A percentile compares a stretch with the other conserved stretches of the same genome.
phyloP scores from a whole-genome alignment of 1,284 basidiomycete genomes.

The Cryptococcus hybrid region DNA sequence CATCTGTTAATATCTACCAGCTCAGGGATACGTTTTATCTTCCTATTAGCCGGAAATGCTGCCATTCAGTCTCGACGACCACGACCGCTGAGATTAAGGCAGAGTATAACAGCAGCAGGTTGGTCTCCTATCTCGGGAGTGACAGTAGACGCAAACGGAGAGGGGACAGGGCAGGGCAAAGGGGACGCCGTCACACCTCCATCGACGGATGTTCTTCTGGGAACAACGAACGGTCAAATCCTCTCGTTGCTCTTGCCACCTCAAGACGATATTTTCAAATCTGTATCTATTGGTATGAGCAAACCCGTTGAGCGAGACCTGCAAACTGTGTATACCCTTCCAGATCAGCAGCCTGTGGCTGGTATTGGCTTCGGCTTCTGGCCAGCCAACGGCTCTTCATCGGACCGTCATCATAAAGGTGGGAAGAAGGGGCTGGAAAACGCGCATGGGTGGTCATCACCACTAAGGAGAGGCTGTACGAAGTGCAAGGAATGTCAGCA shows the following conservation, averaged over 20 bases:
- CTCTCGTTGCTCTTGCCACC: constrained; percentile 71
- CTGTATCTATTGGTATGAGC: constrained; percentile 51
- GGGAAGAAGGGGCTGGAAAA: constrained; percentile 21
- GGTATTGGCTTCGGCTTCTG: constrained; percentile 75
- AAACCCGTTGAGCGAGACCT: constrained; percentile 59
- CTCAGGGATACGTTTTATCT: constrained; percentile 92
- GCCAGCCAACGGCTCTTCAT: constrained; percentile 12
- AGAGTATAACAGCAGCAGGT: constrained; percentile 45
- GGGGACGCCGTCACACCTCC: constrained; percentile 34
- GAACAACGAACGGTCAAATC: constrained; percentile 76
- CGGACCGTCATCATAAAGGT: background rate
- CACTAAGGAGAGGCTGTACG: constrained; percentile 86
- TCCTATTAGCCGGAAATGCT: constrained; percentile 63
- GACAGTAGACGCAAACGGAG: constrained; percentile 3
- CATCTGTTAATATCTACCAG: constrained; percentile 83
- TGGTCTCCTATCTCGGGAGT: background rate
- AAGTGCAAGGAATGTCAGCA: constrained; percentile 64
- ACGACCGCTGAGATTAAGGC: constrained; percentile 96
- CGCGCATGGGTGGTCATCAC: constrained; percentile 67
- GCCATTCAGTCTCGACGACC: constrained; percentile 58
- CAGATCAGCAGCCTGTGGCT: constrained; percentile 73
- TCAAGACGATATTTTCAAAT: constrained; percentile 89
- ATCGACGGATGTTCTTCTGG: constrained; percentile 62
- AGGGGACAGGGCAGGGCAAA: constrained; percentile 10
- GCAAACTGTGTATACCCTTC: constrained; percentile 72